Base-by-base conservation (phyloP, 257 asterid genomes). In the Ophiorrhiza pumila region DNA sequence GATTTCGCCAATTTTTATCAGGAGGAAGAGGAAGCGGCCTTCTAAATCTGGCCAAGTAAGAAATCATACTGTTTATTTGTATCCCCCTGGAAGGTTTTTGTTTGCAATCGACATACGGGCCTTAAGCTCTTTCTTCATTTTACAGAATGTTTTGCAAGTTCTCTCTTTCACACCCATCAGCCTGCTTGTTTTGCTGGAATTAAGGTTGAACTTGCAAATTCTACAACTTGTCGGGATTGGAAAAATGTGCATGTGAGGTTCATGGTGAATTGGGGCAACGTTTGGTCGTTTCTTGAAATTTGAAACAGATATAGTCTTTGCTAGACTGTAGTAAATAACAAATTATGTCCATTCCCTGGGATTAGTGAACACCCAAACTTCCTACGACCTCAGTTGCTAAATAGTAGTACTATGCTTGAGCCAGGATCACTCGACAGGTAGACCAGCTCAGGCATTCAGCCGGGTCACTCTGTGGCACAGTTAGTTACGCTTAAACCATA, bases 21-120 rank as follows among this genome's bases (percentile, higher is more conserved):
- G 83, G 43, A 80, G 87, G 81, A 88, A 71, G 83, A 87, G 74
- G 87, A 87, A 72, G 82, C 89, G 80, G 72, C 43, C 82, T 23
- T 37, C 82, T 27, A 83, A 81, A 81, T 73, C 88, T 11, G 84
- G 77, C 42, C 65, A 77, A 72, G 97, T 90, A 73, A 86, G 57
- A 67, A 25, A 29, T 52, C 52, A 4, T 46, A n/a, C 32, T 57
- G 45, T 25, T 42, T 60, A 2, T 29, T 31, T 18, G 66, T 18
- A 2, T 11, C 15, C 25, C 7, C 2, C 52, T 37, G 59, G 7
- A 8, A 14, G 35, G 5, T 14, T 69, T 42, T 31, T 37, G 7
- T 71, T 41, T 39, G 0, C 27, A 11, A 25, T 18, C 49, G 62
- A 29, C 34, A 18, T 27, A 50, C 43, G 13, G 53, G 47, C 49